phyloP scores from a whole-genome alignment of 1,284 basidiomycete species.

The Fomitiporia mediterranea region DNA sequence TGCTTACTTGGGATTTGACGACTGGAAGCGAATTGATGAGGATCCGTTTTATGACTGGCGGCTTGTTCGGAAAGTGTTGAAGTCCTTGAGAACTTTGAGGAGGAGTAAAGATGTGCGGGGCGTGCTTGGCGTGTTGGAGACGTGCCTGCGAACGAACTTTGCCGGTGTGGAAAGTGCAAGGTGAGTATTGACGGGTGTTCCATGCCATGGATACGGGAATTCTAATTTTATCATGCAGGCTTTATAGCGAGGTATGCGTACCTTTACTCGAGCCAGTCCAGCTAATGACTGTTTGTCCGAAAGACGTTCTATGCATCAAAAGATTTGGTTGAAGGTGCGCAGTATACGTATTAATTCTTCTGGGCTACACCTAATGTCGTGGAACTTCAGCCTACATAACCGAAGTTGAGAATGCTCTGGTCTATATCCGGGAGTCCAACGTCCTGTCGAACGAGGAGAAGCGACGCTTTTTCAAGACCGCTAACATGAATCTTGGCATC shows the following conservation, averaged over 20 bases:
- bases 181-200: constrained; percentile 30
- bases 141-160: constrained; percentile 92
- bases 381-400: constrained; percentile 62
- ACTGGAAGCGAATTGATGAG: constrained; percentile 85
- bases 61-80: constrained; percentile 65
- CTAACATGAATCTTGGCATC: constrained; percentile 87
- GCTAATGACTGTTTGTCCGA: background rate
- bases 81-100: constrained; percentile 58
- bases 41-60: constrained; percentile 89
- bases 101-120: constrained; percentile 78
- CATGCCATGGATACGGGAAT: background rate
- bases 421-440: constrained; percentile 68
- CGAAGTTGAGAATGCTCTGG: constrained; percentile 72
- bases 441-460: constrained; percentile 86
- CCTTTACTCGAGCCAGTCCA: background rate
- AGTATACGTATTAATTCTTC: background rate
- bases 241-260: constrained; percentile 79
- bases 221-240: constrained; percentile 35
- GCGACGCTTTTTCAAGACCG: constrained; percentile 85
- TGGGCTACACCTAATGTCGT: background rate
- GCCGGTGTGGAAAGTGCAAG: constrained; percentile 88
- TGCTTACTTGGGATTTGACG: constrained; percentile 74
- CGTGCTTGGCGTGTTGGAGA: constrained; percentile 86
- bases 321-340: constrained; percentile 73
- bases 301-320: constrained; percentile 91